Evolutionary conservation across 768 basidiomycete genomes (phyloP), one percentile per base, ranked within the genome.

Genomic region (Russula vinacea): DNA sequence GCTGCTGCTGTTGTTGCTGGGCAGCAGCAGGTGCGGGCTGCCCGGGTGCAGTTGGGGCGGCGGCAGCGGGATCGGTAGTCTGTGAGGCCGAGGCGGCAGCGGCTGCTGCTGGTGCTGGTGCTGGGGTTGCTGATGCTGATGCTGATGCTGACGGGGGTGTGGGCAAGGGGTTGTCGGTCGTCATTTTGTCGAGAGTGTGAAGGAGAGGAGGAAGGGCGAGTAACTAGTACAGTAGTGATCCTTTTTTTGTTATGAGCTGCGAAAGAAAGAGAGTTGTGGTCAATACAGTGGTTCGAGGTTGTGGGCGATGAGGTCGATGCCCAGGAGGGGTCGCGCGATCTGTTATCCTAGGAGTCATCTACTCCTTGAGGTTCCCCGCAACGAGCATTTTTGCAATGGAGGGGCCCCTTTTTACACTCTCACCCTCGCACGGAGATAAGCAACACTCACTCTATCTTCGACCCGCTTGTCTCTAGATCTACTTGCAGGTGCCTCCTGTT

Each of bases 131-230:
- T 16, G 63, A 56, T 35, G 58, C 4, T 19, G 58, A 55, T 35
- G 10, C 35, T 10, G 35, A 35, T 10, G 29, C 29, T 29, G 29
- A 29, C 8, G 64, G 64, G 14, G 64, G 64, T 32, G 64, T 65
- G n/a, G 64, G 64, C 44, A 65, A 39, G 42, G 58, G 55, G 33
- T 65, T 56, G 14, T 65, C 59, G 49, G 64, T 37, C 19, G 64
- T 29, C 64, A 65, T 64, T 54, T 40, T 19, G 33, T 39, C 54
- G 33, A 58, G 17, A 10, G 9, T 33, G 35, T 29, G 26, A 7
- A 7, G 3, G 10, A 2, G 16, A 16, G 40, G 32, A 14, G 26
- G 26, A 19, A 24, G 42, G 1, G 19, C 1, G 49, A 22, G 37
- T 40, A 17, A 7, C 11, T 40, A 9, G 42, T 44, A 44, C 24